Conservation (phyloP, 345 rosid genomes). For the Schrenkiella parvula region DNA sequence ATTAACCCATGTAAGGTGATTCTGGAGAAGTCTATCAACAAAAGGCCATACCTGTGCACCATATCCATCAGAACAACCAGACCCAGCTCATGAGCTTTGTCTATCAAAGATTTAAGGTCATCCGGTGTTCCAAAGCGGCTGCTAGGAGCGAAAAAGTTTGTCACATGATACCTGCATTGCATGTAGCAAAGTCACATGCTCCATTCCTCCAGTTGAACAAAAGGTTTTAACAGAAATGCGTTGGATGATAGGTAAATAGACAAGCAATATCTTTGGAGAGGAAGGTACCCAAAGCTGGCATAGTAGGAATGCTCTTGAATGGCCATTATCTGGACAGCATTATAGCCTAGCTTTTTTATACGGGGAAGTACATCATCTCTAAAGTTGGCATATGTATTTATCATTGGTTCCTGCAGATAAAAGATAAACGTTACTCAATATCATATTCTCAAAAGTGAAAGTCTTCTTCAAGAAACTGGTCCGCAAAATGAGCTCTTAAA, state of each 20-base stretch:
- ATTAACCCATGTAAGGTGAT: slow-evolving; percentile 4
- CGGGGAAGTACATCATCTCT: slow-evolving; percentile 98
- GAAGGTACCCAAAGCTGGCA: slow-evolving; percentile 89
- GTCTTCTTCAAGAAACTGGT: not conserved
- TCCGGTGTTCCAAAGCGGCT: slow-evolving; percentile 98
- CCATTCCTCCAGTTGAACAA: slow-evolving; percentile 13
- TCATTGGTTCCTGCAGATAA: slow-evolving; percentile 71
- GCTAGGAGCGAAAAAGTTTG: slow-evolving; percentile 93
- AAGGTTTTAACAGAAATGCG: not conserved
- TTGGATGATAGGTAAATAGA: not conserved
- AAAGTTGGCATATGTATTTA: slow-evolving; percentile 81
- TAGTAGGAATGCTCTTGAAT: slow-evolving; percentile 97
- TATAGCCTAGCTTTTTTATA: slow-evolving; percentile 86
- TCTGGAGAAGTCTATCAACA: not conserved
- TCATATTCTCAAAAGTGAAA: slow-evolving; percentile 4
- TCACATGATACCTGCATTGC: slow-evolving; percentile 84
- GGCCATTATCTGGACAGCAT: slow-evolving; percentile 98
- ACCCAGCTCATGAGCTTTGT: slow-evolving; percentile 92
- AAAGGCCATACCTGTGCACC: slow-evolving; percentile 73
- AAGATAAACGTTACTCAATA: not conserved
- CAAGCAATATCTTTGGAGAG: slow-evolving; percentile 6
- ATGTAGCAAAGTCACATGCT: slow-evolving; percentile 27
- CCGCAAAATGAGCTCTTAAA: not conserved
- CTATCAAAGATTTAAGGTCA: slow-evolving; percentile 91
- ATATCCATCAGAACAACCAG: slow-evolving; percentile 97